Conservation (phyloP, 352 stramenopile genomes). For the Phytophthora fragariaefolia region DNA sequence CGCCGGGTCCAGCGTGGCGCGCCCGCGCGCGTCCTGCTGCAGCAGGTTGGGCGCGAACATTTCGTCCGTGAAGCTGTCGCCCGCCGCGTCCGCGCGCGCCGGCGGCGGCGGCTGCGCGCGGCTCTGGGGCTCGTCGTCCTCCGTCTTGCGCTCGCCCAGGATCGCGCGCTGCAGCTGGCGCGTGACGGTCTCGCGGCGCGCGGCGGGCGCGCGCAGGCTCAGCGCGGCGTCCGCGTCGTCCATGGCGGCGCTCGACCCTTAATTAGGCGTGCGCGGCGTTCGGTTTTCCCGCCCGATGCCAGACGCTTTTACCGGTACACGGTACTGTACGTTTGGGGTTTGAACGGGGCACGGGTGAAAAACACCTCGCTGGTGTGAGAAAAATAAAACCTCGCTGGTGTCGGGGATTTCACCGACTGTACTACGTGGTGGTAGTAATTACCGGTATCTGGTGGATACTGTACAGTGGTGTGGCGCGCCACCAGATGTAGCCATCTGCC, state of each 20-base stretch:
- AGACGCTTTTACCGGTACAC: no score
- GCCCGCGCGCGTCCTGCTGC: slow-evolving; percentile 31
- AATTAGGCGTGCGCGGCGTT: no score
- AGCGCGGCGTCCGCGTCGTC: slow-evolving; percentile 21
- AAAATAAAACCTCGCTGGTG: no score
- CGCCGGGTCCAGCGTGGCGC: slow-evolving; percentile 60
- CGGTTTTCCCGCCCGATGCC: slow-evolving; percentile 1
- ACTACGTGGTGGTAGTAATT: no score
- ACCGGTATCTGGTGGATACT: no score
- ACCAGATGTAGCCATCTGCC: slow-evolving; percentile 20
- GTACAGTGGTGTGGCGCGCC: not conserved
- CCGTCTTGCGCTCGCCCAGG: slow-evolving; percentile 35
- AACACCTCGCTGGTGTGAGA: no score
- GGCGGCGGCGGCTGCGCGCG: slow-evolving; percentile 61
- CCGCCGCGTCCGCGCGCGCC: no score
- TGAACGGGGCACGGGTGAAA: no score
- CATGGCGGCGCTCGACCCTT: no score
- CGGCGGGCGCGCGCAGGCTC: slow-evolving; percentile 37
- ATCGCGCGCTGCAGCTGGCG: slow-evolving; percentile 74
- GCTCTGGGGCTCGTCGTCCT: slow-evolving; percentile 19
- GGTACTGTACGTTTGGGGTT: no score
- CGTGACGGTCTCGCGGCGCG: slow-evolving; percentile 54
- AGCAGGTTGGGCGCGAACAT: slow-evolving; percentile 62
- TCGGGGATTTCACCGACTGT: no score
- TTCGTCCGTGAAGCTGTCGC: slow-evolving; percentile 61